Percentiles rank a stretch among this genome's conserved stretches.
Conservation (phyloP, 495 filamentous ascomycete genomes). For the Penicillium samsonianum region DNA sequence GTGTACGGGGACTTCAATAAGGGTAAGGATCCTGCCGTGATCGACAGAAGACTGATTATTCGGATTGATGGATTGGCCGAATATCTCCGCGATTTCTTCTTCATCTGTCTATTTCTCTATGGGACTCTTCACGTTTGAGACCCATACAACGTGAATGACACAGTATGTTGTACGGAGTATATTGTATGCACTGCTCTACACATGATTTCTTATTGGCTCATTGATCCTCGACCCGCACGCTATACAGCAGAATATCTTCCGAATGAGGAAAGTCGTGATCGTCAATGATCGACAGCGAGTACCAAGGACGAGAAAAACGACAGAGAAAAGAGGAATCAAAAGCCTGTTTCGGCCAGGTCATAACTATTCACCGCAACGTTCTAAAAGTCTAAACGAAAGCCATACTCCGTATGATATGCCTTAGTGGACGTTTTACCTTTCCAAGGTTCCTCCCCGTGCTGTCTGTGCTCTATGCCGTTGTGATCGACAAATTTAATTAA, state of each 20-base stretch:
- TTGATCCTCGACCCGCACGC: neutral
- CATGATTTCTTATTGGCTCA: neutral
- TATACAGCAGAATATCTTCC: neutral
- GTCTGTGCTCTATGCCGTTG: constrained; percentile 10
- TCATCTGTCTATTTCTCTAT: neutral
- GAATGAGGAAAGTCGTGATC: neutral
- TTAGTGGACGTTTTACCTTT: neutral
- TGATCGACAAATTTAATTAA: constrained; percentile 3
- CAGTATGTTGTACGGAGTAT: neutral
- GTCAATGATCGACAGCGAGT: neutral
- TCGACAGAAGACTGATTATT: neutral
- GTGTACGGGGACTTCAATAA: neutral
- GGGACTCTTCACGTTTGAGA: neutral
- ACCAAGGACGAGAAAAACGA: neutral
- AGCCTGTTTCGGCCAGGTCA: neutral
- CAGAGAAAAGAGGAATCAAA: neutral
- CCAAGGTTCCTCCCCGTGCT: neutral
- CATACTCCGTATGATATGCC: neutral
- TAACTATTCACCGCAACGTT: constrained; percentile 5
- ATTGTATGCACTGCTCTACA: neutral
- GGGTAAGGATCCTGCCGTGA: constrained; percentile 4
- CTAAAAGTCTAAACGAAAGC: neutral
- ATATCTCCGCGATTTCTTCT: neutral
- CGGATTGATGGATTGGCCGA: neutral
- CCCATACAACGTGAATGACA: neutral